Evolutionary conservation across 2,329 filamentous ascomycete genomes (phyloP).

Genomic region (Exophiala viscosa): DNA sequence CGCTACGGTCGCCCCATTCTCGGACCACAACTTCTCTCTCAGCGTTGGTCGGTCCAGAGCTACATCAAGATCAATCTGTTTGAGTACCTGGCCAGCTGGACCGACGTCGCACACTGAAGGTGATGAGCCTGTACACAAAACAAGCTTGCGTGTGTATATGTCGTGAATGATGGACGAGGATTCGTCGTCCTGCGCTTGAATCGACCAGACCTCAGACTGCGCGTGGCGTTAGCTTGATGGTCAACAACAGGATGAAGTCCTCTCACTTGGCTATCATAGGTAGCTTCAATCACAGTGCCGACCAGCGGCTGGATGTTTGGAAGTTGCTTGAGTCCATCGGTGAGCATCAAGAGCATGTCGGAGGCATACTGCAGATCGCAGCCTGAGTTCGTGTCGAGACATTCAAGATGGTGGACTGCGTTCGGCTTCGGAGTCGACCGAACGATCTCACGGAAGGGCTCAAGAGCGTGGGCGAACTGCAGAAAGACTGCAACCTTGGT

Average conservation of each 20-base stretch:
- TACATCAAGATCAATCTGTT: conserved; percentile 51
- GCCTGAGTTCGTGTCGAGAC: conserved; percentile 54
- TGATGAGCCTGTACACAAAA: conserved; percentile 58
- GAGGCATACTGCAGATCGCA: conserved; percentile 57
- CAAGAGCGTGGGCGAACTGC: conserved; percentile 52
- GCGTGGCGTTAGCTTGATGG: background rate
- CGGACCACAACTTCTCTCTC: conserved; percentile 40
- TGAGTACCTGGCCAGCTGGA: conserved; percentile 41
- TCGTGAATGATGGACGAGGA: conserved; percentile 32
- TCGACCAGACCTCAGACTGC: conserved; percentile 17
- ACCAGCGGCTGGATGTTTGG: conserved; percentile 35
- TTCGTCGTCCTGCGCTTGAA: conserved; percentile 18
- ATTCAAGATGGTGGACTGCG: conserved; percentile 52
- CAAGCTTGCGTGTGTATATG: conserved; percentile 43
- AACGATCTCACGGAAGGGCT: conserved; percentile 52
- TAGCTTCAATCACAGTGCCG: conserved; percentile 36
- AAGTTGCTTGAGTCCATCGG: conserved; percentile 38
- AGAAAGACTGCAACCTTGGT: conserved; percentile 60
- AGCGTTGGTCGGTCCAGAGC: conserved; percentile 52
- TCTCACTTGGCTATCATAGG: conserved; percentile 16
- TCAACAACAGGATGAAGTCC: background rate
- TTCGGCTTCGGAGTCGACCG: conserved; percentile 49
- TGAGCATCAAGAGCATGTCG: conserved; percentile 51
- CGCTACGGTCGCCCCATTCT: conserved; percentile 45
- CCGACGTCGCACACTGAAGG: conserved; percentile 40